These are phyloP conservation scores for Exserohilum turcica DNA, from an alignment of 2,329 filamentous ascomycete species.

Conservation along the genomic window DNA sequence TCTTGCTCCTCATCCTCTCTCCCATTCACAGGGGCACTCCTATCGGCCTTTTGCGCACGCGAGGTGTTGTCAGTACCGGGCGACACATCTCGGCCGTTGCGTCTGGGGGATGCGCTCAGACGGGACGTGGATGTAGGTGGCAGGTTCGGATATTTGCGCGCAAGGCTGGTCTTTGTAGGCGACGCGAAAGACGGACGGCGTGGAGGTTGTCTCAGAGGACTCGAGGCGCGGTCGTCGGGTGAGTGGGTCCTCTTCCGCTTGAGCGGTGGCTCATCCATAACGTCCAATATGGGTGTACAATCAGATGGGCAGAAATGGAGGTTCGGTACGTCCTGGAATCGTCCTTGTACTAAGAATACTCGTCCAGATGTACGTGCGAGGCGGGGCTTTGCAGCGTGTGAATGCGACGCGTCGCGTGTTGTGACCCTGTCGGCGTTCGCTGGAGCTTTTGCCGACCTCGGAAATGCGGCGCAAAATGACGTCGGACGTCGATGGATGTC, in stretches of 20 bases:
- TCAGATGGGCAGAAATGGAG: background rate
- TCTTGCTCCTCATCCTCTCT: slow-evolving; percentile 18
- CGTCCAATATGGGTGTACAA: background rate
- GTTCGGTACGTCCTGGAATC: background rate
- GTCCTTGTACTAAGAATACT: slow-evolving; percentile 3
- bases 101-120: slow-evolving; percentile 6
- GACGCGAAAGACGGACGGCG: slow-evolving; percentile 47
- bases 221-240: slow-evolving; percentile 28
- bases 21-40: background rate
- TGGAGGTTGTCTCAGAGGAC: slow-evolving; percentile 39
- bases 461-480: slow-evolving; percentile 39
- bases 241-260: slow-evolving; percentile 46
- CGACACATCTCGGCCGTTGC: slow-evolving; percentile 13
- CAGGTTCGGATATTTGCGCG: slow-evolving; percentile 47
- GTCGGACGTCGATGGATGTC: slow-evolving; percentile 25
- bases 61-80: background rate
- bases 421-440: slow-evolving; percentile 27
- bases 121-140: slow-evolving; percentile 26
- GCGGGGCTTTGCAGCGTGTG: slow-evolving; percentile 15
- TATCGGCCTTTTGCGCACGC: background rate
- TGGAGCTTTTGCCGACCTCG: slow-evolving; percentile 35
- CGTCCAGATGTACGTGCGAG: background rate
- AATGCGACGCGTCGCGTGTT: slow-evolving; percentile 39
- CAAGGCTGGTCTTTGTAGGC: slow-evolving; percentile 48
- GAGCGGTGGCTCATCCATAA: slow-evolving; percentile 41